These are phyloP conservation scores for Cetradonia linearis DNA, from an alignment of 495 filamentous ascomycete species.

Conservation along the genomic window DNA sequence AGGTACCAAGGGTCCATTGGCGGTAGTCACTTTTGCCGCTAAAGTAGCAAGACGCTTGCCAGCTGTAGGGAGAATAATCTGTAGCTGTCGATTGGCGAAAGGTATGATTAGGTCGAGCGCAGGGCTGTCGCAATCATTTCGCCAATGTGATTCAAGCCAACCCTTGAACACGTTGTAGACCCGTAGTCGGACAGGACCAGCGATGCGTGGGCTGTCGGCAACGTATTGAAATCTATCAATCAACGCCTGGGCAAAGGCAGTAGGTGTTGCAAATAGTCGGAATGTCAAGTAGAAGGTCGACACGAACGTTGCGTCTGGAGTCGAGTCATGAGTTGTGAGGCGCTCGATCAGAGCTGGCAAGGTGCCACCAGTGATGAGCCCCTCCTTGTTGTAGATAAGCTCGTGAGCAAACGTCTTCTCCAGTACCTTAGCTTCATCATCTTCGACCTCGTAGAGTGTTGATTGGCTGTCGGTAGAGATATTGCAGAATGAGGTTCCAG, in stretches of 20 bases:
- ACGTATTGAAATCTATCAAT: conserved; percentile 90
- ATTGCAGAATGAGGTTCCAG: conserved; percentile 28
- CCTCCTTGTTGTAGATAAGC: conserved; percentile 84
- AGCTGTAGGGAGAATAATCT: conserved; percentile 57
- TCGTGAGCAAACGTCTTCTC: conserved; percentile 86
- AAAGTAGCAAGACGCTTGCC: conserved; percentile 70
- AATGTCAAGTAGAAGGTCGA: conserved; percentile 96
- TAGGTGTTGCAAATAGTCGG: conserved; percentile 79
- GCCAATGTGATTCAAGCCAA: conserved; percentile 97
- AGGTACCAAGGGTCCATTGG: conserved; percentile 68
- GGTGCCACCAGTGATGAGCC: conserved; percentile 86
- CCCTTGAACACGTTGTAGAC: conserved; percentile 96
- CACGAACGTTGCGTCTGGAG: conserved; percentile 86
- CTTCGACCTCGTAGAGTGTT: conserved; percentile 55
- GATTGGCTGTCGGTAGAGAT: conserved; percentile 49
- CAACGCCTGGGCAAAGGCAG: conserved; percentile 67
- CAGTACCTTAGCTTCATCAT: conserved; percentile 67
- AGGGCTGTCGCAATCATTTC: conserved; percentile 61
- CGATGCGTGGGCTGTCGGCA: conserved; percentile 59
- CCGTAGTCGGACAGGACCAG: conserved; percentile 71
- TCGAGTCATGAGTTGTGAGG: conserved; percentile 85
- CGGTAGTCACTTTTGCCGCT: conserved; percentile 68
- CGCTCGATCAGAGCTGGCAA: conserved; percentile 85
- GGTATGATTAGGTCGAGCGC: conserved; percentile 64
- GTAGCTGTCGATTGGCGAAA: conserved; percentile 69